phyloP scores from a whole-genome alignment of 2,329 filamentous ascomycete genomes.

The Stagonosporopsis vannaccii region DNA sequence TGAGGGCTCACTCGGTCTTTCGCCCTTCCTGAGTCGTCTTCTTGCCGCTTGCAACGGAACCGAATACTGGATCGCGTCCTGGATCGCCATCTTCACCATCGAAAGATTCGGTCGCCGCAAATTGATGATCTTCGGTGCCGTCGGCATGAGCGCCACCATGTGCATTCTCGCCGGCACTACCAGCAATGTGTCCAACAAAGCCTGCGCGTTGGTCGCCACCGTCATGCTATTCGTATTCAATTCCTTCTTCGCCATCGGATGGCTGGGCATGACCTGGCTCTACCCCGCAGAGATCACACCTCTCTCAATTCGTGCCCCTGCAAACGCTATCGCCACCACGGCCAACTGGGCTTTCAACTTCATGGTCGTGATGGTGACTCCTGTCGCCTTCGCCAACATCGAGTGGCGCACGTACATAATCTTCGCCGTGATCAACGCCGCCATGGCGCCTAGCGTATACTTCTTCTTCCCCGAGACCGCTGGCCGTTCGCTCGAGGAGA shows the following conservation, averaged over 20 bases:
- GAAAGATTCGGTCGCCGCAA: slow-evolving; percentile 48
- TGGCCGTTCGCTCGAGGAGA: slow-evolving; percentile 51
- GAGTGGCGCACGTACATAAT: slow-evolving; percentile 64
- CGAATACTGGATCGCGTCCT: slow-evolving; percentile 51
- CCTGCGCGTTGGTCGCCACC: slow-evolving; percentile 56
- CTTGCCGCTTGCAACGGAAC: slow-evolving; percentile 53
- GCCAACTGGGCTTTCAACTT: slow-evolving; percentile 62
- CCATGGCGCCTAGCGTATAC: slow-evolving; percentile 64
- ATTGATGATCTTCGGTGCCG: slow-evolving; percentile 50
- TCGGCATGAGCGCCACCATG: slow-evolving; percentile 47
- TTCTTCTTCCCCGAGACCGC: slow-evolving; percentile 70
- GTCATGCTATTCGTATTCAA: slow-evolving; percentile 94
- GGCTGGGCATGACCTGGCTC: slow-evolving; percentile 72
- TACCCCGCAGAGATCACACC: slow-evolving; percentile 81
- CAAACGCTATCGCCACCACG: slow-evolving; percentile 85
- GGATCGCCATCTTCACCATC: slow-evolving; percentile 53
- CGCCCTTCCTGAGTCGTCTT: slow-evolving; percentile 44
- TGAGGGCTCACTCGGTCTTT: slow-evolving; percentile 50
- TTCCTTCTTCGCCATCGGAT: slow-evolving; percentile 88
- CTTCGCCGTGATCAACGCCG: slow-evolving; percentile 64
- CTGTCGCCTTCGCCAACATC: slow-evolving; percentile 65
- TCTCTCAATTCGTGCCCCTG: slow-evolving; percentile 84
- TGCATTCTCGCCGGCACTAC: slow-evolving; percentile 45
- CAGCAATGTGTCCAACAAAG: slow-evolving; percentile 32
- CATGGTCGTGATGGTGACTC: slow-evolving; percentile 72